Evolutionary conservation across 2,329 filamentous ascomycete genomes (phyloP), one percentile per base, ranked within the genome.

Genomic region (Beauveria scarabaeidicola): DNA sequence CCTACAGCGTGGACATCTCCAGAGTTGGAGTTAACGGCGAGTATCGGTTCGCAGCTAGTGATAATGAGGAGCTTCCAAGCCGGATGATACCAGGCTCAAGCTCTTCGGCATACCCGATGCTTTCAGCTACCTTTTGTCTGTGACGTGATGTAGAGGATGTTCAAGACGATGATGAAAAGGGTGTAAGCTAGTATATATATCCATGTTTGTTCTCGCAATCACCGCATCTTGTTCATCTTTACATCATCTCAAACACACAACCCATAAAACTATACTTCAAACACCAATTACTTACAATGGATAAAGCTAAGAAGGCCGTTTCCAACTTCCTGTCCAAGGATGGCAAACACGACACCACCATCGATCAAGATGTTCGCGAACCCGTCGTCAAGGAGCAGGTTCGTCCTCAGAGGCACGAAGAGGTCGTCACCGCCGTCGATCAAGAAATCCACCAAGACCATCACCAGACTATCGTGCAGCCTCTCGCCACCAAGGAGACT

Each of bases 361-460:
- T 90, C 4, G 82, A 89, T 62, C 84, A 89, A 72, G 79, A 78
- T 9, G 79, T 88, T 46, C 79, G 81, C 44, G 80, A 82, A 0
- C 80, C 82, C 13, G 79, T 89, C 3, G 77, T 78, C 5, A 77
- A 87, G 19, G 85, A 89, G 72, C 77, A 78, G 1, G 70, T 89
- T 48, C 80, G 77, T 61, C 81, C 81, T 47, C 78, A 81, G n/a
- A 71, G 79, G 44, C 85, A 88, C 59, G 84, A 89, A 67, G 73
- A 85, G n/a, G 65, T 82, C 10, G 78, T 75, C 21, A 86, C 82
- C 1, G 86, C 84, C 7, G 71, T 89, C 27, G 84, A 90, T 68
- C 82, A 81, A 64, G 87, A 90, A 66, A 75, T 89, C 4, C 86
- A 90, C 68, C 86, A 89, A 69, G 83, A 89, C 61, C 87, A 90